phyloP scores from a whole-genome alignment of 306 rosid genomes.

The Gillenia trifoliata region DNA sequence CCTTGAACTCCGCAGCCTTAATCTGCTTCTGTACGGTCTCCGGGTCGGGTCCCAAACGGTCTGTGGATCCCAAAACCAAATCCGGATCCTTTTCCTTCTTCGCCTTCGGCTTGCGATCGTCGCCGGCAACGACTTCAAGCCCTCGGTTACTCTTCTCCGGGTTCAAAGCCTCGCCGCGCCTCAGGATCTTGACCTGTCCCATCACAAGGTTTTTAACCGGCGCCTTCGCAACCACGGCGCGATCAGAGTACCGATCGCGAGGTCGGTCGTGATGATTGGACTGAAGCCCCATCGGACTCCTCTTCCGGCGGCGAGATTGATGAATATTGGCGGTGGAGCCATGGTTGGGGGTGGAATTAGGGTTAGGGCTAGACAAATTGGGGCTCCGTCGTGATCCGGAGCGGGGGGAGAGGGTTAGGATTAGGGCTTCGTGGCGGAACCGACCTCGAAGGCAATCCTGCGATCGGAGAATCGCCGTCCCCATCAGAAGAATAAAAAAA shows the following conservation, averaged over 20 bases:
- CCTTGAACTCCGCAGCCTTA: slow-evolving; percentile 41
- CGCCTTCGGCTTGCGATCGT: slow-evolving; percentile 11
- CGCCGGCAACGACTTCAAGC: neutral
- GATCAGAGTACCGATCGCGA: slow-evolving; percentile 11
- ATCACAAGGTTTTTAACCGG: slow-evolving; percentile 33
- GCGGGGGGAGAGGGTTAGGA: slow-evolving; percentile 4
- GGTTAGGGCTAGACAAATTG: slow-evolving; percentile 1
- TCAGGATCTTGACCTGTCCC: slow-evolving; percentile 79
- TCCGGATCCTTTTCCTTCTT: slow-evolving; percentile 21
- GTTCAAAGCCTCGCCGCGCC: slow-evolving; percentile 58
- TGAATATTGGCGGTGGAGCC: neutral
- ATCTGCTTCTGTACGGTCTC: slow-evolving; percentile 54
- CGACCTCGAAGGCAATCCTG: slow-evolving; percentile 39
- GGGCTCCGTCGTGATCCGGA: slow-evolving; percentile 20
- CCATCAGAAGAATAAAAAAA: slow-evolving; percentile 35
- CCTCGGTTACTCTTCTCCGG: slow-evolving; percentile 1
- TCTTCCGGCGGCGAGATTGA: slow-evolving; percentile 46
- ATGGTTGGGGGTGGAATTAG: neutral
- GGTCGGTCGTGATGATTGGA: slow-evolving; percentile 12
- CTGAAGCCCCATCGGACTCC: slow-evolving; percentile 32
- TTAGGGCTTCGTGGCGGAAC: slow-evolving; percentile 31
- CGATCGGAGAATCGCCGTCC: slow-evolving; percentile 43
- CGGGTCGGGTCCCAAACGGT: slow-evolving; percentile 70
- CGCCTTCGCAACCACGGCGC: slow-evolving; percentile 20
- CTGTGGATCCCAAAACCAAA: slow-evolving; percentile 52